Conservation (phyloP, 306 rosid genomes). For the Quercus variabilis region DNA sequence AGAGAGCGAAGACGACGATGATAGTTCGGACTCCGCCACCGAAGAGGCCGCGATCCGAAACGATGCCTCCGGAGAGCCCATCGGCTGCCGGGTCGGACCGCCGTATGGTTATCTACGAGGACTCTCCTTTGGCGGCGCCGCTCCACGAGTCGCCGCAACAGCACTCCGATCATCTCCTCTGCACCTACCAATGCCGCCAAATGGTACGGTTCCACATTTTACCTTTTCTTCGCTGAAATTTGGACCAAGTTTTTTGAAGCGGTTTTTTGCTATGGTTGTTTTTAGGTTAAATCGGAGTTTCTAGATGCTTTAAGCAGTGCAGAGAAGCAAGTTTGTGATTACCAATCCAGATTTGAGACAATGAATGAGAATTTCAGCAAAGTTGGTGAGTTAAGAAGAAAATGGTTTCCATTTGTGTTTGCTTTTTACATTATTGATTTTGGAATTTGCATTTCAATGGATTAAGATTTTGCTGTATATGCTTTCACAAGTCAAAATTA, state of each 20-base stretch:
- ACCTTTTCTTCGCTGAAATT: background rate
- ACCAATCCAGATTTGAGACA: constrained; percentile 46
- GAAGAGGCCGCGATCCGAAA: constrained; percentile 66
- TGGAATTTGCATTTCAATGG: background rate
- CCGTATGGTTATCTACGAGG: constrained; percentile 78
- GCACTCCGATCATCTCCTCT: constrained; percentile 41
- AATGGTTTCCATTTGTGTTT: background rate
- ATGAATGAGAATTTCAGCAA: constrained; percentile 49
- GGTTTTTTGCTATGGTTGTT: background rate
- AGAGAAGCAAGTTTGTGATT: constrained; percentile 74
- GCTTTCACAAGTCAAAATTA: background rate
- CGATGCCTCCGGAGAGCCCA: constrained; percentile 15
- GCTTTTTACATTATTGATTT: background rate
- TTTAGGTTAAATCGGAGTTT: constrained; percentile 81
- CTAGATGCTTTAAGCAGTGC: constrained; percentile 73
- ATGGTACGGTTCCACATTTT: constrained; percentile 42
- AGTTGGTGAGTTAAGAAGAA: constrained; percentile 49
- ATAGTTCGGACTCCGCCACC: constrained; percentile 69
- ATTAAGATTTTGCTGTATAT: background rate
- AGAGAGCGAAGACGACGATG: constrained; percentile 38
- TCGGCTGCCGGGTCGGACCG: constrained; percentile 16
- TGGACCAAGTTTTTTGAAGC: no score
- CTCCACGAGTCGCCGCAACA: constrained; percentile 9
- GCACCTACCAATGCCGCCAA: constrained; percentile 98
- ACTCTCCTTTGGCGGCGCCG: constrained; percentile 36